Percentiles rank a stretch among this genome's conserved stretches.
phyloP scores from a whole-genome alignment of 352 stramenopile species.

The Aphanomyces invadans region DNA sequence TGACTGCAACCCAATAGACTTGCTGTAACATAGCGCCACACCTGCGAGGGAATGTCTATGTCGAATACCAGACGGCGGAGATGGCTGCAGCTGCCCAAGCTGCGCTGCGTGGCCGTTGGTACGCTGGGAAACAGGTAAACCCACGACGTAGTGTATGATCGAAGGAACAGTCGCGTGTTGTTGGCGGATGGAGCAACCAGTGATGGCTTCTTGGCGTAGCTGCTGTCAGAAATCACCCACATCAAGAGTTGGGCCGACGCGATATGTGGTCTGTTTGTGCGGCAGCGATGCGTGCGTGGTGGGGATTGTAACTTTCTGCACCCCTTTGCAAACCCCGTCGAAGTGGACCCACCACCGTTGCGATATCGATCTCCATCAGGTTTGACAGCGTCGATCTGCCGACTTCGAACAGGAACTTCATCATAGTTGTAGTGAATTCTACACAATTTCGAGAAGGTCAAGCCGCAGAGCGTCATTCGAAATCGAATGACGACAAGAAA shows the following conservation, averaged over 20 bases:
- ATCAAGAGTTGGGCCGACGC: conserved; percentile 12
- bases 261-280: conserved; percentile 15
- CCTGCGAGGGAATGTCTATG: conserved; percentile 30
- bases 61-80: conserved; percentile 25
- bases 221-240: background rate
- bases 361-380: background rate
- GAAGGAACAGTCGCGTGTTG: too few species aligned
- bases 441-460: too few species aligned
- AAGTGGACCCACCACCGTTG: background rate
- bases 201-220: background rate
- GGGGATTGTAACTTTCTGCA: conserved; percentile 23
- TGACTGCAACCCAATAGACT: conserved; percentile 22
- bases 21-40: conserved; percentile 28
- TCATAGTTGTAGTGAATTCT: too few species aligned
- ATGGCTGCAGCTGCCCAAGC: background rate
- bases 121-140: conserved; percentile 16
- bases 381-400: too few species aligned
- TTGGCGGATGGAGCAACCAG: too few species aligned
- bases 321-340: conserved; percentile 16
- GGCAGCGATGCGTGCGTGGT: conserved; percentile 8
- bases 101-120: conserved; percentile 9
- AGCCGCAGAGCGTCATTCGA: too few species aligned
- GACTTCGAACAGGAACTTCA: too few species aligned
- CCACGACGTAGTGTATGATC: background rate
- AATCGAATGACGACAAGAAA: too few species aligned